Evolutionary conservation across 2,329 filamentous ascomycete species (phyloP), one percentile per base, ranked within the genome.

Genomic region (Penicillium sp.): DNA sequence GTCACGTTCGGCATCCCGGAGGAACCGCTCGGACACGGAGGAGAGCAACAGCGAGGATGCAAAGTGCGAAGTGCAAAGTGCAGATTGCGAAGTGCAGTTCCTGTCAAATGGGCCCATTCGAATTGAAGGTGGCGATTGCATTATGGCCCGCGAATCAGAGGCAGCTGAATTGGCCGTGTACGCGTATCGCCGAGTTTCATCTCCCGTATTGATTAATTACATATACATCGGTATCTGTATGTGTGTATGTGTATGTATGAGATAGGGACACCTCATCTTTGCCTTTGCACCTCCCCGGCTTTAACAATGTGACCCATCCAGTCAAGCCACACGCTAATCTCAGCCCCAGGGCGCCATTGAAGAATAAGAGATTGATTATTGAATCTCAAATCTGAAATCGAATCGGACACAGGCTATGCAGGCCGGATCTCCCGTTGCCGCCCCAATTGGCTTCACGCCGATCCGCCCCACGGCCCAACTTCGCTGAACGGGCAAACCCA

Each of bases 341-440:
- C 32, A 26, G 39, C 15, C 36, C 20, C 6, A 20, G 36, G 15
- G 21, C 20, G 20, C 43, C 33, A 36, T 46, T 32, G 20, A 50
- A 51, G 39, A 36, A 52, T 39, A 48, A 43, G 12, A 49, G 21
- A 49, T 51, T 30, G 43, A 46, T 29, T 42, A 42, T 42, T 42
- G 39, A 42, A n/a, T n/a, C n/a, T n/a, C n/a, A n/a, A n/a, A n/a
- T n/a, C n/a, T n/a, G n/a, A n/a, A n/a, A n/a, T n/a, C n/a, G n/a
- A n/a, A 42, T 27, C 15, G 39, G 39, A 40, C 24, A 9, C 39
- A 42, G 39, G 39, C 39, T 27, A 42, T 42, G 46, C 39, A 54
- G 15, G 33, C 54, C 45, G 54, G 50, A 59, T 59, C 58, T 52
- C 34, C 52, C 47, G 52, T 59, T 55, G 45, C 56, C 49, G 52